Percentiles rank a stretch among this genome's conserved stretches.
These are phyloP conservation scores for Ophiocordyceps unilateralis DNA, from an alignment of 2,329 filamentous ascomycete species.

Conservation along the genomic window DNA sequence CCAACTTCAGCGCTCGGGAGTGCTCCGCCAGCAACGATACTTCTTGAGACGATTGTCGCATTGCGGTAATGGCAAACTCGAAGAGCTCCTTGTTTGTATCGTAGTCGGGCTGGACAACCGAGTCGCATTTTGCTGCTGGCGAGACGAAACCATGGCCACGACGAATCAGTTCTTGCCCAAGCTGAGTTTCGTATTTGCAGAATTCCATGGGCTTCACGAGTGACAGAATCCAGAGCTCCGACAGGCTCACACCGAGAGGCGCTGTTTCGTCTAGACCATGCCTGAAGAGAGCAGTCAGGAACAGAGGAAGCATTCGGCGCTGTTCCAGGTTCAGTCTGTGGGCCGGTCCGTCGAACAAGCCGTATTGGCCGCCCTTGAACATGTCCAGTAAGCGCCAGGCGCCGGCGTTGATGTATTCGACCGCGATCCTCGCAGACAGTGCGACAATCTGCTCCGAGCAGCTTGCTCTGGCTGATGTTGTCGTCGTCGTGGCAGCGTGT, in stretches of 20 bases:
- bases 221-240: slow-evolving; percentile 34
- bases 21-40: slow-evolving; percentile 20
- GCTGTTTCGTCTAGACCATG: slow-evolving; percentile 27
- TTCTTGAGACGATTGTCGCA: slow-evolving; percentile 27
- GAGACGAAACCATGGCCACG: slow-evolving; percentile 26
- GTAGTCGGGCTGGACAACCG: slow-evolving; percentile 26
- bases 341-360: slow-evolving; percentile 27
- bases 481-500: slow-evolving; percentile 4
- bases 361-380: slow-evolving; percentile 29
- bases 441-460: slow-evolving; percentile 27
- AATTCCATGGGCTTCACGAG: slow-evolving; percentile 30
- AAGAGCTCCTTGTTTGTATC: slow-evolving; percentile 30
- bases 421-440: slow-evolving; percentile 28
- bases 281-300: slow-evolving; percentile 31
- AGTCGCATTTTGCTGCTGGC: slow-evolving; percentile 17
- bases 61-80: slow-evolving; percentile 26
- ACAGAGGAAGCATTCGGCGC: slow-evolving; percentile 30
- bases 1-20: slow-evolving; percentile 22
- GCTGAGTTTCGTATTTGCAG: slow-evolving; percentile 29
- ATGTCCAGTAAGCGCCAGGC: slow-evolving; percentile 25
- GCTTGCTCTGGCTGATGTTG: slow-evolving; percentile 8
- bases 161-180: slow-evolving; percentile 27
- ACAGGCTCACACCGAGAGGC: slow-evolving; percentile 24
- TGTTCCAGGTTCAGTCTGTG: slow-evolving; percentile 21
- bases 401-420: slow-evolving; percentile 25